Percentiles rank a stretch among this genome's conserved stretches.
These are phyloP conservation scores for Saturnispora zaruensis DNA, from an alignment of 805 yeast genomes.

Conservation along the genomic window DNA sequence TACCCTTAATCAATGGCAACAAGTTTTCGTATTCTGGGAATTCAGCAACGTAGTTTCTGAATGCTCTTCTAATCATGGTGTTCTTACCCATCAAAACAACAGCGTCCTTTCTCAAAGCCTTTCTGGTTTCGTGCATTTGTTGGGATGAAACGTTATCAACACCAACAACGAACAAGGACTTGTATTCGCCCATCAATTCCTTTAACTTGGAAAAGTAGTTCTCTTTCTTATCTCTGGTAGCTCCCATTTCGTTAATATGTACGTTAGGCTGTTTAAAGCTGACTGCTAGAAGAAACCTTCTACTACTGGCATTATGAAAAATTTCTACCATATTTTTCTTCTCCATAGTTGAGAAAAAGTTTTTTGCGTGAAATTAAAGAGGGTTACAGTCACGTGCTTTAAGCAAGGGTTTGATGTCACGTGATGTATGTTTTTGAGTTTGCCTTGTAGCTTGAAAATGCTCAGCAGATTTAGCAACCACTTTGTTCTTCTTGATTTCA, in stretches of 20 bases:
- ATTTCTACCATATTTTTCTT: not conserved
- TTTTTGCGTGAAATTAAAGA: not conserved
- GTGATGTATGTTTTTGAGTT: too few species aligned
- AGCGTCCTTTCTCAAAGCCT: constrained; percentile 89
- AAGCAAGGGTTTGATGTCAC: not conserved
- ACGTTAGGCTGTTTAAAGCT: constrained; percentile 92
- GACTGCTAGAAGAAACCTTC: not conserved
- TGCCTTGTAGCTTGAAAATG: not conserved
- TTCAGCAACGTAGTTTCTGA: constrained; percentile 90
- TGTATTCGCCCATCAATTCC: constrained; percentile 92
- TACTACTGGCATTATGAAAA: not conserved
- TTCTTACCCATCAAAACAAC: constrained; percentile 99
- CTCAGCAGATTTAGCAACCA: not conserved
- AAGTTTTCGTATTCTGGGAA: constrained; percentile 94
- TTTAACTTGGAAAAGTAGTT: constrained; percentile 94
- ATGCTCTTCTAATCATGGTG: constrained; percentile 99
- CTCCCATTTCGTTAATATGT: constrained; percentile 94
- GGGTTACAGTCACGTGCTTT: constrained; percentile 5
- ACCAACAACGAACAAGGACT: constrained; percentile 97
- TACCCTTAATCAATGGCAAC: constrained; percentile 92
- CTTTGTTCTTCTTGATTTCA: too few species aligned
- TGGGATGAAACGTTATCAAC: constrained; percentile 99
- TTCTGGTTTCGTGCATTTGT: constrained; percentile 99
- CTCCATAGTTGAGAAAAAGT: not conserved
- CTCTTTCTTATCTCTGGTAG: constrained; percentile 93